Evolutionary conservation across 176 grass and related monocot genomes (phyloP).

Genomic region (Triticum dicoccoides): DNA sequence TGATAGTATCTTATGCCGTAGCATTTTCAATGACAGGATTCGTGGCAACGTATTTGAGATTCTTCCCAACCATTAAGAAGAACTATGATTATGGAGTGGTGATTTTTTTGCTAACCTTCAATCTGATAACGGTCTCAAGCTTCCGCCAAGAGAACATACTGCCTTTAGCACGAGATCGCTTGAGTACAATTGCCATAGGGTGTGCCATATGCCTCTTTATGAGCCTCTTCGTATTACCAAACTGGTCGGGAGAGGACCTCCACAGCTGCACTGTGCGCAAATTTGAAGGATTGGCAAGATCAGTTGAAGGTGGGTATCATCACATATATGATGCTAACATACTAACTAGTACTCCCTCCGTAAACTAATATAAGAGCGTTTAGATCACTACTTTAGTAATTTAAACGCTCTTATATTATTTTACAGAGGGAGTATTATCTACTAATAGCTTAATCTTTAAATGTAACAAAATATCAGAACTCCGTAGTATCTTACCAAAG

Average conservation of each 20-base stretch:
- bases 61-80: constrained; percentile 88
- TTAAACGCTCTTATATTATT: no score
- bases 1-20: not conserved
- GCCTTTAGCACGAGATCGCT: constrained; percentile 63
- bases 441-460: not conserved
- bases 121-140: constrained; percentile 93
- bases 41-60: constrained; percentile 70
- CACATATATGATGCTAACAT: constrained; percentile 2
- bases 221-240: constrained; percentile 78
- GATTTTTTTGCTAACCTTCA: constrained; percentile 94
- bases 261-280: constrained; percentile 67
- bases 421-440: not conserved
- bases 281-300: constrained; percentile 76
- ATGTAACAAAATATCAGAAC: not conserved
- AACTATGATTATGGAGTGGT: constrained; percentile 89
- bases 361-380: no score
- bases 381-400: no score
- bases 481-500: constrained; percentile 29
- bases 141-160: constrained; percentile 67
- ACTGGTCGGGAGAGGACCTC: constrained; percentile 95
- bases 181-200: constrained; percentile 78
- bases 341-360: not conserved
- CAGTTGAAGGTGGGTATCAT: constrained; percentile 67
- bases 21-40: constrained; percentile 59
- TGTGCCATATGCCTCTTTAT: constrained; percentile 88